Conservation (phyloP, 225 moss, liverwort and hornwort species). For the Polytrichum formosum region DNA sequence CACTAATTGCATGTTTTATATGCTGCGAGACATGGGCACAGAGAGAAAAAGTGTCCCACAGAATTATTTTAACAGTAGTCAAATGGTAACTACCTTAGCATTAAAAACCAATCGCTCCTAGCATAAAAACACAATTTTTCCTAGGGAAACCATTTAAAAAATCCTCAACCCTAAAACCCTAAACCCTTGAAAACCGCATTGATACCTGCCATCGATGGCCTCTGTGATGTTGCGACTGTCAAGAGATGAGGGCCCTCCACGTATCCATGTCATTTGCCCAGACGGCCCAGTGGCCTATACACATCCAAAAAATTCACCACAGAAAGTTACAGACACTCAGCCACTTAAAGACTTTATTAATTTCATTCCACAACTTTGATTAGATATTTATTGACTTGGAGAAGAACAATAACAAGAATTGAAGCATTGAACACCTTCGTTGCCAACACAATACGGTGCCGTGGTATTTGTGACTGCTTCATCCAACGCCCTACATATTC, state of each 20-base stretch:
- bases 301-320: conserved; percentile 5
- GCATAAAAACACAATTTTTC: too few species aligned
- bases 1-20: too few species aligned
- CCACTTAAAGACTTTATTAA: not conserved
- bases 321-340: not conserved
- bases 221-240: conserved; percentile 65
- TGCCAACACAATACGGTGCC: conserved; percentile 68
- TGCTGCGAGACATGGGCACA: too few species aligned
- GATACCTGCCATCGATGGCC: conserved; percentile 77
- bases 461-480: conserved; percentile 52
- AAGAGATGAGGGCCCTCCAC: conserved; percentile 70
- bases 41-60: too few species aligned
- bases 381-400: too few species aligned
- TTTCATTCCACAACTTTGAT: conserved; percentile 2
- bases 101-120: too few species aligned
- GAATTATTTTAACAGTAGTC: too few species aligned
- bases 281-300: conserved; percentile 75
- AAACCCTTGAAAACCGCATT: too few species aligned
- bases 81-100: too few species aligned
- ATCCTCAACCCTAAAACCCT: too few species aligned
- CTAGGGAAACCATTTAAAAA: too few species aligned
- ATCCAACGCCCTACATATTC: conserved; percentile 78
- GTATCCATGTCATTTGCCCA: conserved; percentile 92
- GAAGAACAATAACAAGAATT: too few species aligned
- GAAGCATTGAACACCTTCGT: conserved; percentile 45